Conservation (phyloP, 2,329 filamentous ascomycete genomes). For the Penicillium frequentans region DNA sequence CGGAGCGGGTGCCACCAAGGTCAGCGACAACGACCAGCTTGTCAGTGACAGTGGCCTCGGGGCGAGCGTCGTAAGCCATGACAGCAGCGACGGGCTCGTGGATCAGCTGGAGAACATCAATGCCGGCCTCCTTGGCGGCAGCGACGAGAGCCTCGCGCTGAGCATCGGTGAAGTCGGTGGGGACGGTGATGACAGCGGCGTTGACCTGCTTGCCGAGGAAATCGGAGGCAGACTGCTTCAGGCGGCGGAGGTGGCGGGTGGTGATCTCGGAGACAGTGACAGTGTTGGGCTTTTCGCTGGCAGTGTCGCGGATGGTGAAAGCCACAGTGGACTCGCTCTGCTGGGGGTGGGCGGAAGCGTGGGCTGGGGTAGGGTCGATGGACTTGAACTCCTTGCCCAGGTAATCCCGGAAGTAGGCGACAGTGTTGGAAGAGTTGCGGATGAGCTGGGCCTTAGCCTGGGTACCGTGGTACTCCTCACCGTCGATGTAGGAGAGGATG, state of each 20-base stretch:
- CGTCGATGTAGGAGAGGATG: slow-evolving; percentile 89
- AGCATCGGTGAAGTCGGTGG: slow-evolving; percentile 86
- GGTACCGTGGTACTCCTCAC: slow-evolving; percentile 93
- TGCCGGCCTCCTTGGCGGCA: slow-evolving; percentile 74
- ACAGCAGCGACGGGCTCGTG: slow-evolving; percentile 85
- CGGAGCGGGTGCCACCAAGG: slow-evolving; percentile 86
- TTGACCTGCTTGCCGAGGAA: slow-evolving; percentile 92
- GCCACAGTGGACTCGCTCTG: slow-evolving; percentile 70
- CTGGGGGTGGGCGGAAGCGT: slow-evolving; percentile 86
- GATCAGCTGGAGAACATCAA: slow-evolving; percentile 92
- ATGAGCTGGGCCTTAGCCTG: slow-evolving; percentile 94
- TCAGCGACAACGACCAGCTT: slow-evolving; percentile 92
- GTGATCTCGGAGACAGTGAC: slow-evolving; percentile 78
- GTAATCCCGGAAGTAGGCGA: slow-evolving; percentile 95
- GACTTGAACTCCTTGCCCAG: slow-evolving; percentile 94
- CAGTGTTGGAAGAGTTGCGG: slow-evolving; percentile 88
- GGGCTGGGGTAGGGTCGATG: slow-evolving; percentile 93
- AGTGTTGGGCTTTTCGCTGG: slow-evolving; percentile 63
- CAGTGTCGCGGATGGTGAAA: slow-evolving; percentile 81
- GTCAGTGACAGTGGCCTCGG: slow-evolving; percentile 72
- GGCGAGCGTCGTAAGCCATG: slow-evolving; percentile 85
- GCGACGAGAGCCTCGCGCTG: slow-evolving; percentile 79
- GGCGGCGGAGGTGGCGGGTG: slow-evolving; percentile 78
- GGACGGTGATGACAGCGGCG: slow-evolving; percentile 90
- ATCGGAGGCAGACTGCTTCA: slow-evolving; percentile 81